These are phyloP conservation scores for Lagenidium sp. DNA, from an alignment of 352 stramenopile genomes.

Conservation along the genomic window DNA sequence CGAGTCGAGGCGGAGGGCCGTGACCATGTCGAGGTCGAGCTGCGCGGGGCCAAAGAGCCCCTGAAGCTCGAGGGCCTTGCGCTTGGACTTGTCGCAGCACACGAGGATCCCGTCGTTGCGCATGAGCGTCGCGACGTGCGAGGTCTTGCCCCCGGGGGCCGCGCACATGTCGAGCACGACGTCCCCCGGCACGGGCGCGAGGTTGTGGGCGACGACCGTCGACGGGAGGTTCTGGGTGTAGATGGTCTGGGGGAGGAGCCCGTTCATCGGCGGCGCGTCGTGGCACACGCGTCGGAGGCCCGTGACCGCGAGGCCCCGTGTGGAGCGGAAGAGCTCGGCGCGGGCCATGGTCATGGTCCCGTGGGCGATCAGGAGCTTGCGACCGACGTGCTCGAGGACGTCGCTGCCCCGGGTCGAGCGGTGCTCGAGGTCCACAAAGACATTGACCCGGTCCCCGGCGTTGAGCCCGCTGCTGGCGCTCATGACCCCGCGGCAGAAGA, in stretches of 20 bases:
- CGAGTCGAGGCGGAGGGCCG: slow-evolving; percentile 74
- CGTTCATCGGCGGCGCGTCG: slow-evolving; percentile 86
- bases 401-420: slow-evolving; percentile 62
- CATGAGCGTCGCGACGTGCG: slow-evolving; percentile 90
- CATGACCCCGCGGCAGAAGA: slow-evolving; percentile 90
- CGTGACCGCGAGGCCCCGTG: slow-evolving; percentile 54
- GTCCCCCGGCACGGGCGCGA: slow-evolving; percentile 78
- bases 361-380: slow-evolving; percentile 72
- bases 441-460: slow-evolving; percentile 64
- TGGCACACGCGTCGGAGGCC: slow-evolving; percentile 60
- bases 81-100: slow-evolving; percentile 88
- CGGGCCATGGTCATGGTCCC: slow-evolving; percentile 63
- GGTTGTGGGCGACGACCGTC: slow-evolving; percentile 83
- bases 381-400: slow-evolving; percentile 57
- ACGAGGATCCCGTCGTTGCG: slow-evolving; percentile 77
- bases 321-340: slow-evolving; percentile 70
- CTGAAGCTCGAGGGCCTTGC: slow-evolving; percentile 76
- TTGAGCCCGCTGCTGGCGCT: slow-evolving; percentile 82
- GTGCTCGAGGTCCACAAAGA: slow-evolving; percentile 84
- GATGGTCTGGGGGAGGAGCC: slow-evolving; percentile 68
- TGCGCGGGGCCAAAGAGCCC: slow-evolving; percentile 66
- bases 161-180: slow-evolving; percentile 93
- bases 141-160: slow-evolving; percentile 91
- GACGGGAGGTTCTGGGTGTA: slow-evolving; percentile 93
- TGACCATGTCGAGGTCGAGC: slow-evolving; percentile 45